A percentile compares a stretch with the other conserved stretches of the same genome.
Evolutionary conservation across 176 grass and related monocot species (phyloP).

Genomic region (Oryza meyeriana): DNA sequence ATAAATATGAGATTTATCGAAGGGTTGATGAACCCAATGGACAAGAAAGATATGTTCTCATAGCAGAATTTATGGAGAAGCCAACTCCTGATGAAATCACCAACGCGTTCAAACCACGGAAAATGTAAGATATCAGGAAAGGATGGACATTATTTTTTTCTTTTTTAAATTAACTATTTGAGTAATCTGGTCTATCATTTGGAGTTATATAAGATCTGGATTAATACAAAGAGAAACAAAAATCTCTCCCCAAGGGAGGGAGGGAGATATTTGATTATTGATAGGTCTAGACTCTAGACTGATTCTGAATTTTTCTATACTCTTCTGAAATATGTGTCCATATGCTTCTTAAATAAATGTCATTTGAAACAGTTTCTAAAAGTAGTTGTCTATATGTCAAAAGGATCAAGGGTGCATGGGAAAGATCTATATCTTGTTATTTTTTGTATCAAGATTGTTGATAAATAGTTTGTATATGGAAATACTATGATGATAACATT

Average conservation of each 20-base stretch:
- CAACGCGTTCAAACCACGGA: constrained; percentile 57
- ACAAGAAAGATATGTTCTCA: constrained; percentile 72
- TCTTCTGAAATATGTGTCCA: not conserved
- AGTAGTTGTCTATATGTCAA: not conserved
- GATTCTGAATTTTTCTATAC: not conserved
- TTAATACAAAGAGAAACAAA: not conserved
- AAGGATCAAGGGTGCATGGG: not conserved
- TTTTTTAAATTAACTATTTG: not conserved
- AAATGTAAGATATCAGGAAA: constrained; percentile 46
- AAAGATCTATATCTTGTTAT: no score
- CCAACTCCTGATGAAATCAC: constrained; percentile 83
- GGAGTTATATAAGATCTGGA: not conserved
- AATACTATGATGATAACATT: no score
- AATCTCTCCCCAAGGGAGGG: not conserved
- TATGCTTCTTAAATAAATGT: not conserved
- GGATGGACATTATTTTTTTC: not conserved
- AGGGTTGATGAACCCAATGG: constrained; percentile 63
- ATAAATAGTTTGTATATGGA: no score
- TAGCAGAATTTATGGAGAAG: constrained; percentile 65
- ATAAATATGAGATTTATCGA: constrained; percentile 76
- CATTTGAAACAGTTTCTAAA: not conserved
- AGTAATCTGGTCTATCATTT: not conserved
- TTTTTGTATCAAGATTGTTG: no score
- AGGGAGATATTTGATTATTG: not conserved
- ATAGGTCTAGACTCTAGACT: not conserved